A percentile compares a stretch with the other conserved stretches of the same genome.
Conservation (phyloP, 306 rosid species). For the Trichosanthes cucumerina region DNA sequence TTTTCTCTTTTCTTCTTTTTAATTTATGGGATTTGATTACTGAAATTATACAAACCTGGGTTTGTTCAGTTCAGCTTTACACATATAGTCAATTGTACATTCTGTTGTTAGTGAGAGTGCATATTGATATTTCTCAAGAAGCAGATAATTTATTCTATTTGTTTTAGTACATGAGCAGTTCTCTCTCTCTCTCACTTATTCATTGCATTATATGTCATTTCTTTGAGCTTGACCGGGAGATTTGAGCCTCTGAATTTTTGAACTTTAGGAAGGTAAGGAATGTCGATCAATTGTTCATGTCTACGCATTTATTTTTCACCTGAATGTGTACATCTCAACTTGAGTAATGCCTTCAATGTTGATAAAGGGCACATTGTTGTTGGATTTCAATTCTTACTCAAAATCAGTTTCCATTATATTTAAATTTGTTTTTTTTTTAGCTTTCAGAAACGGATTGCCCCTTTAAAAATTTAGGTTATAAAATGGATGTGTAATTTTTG, state of each 20-base stretch:
- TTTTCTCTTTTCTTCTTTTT: neutral
- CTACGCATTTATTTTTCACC: too few relatives aligned
- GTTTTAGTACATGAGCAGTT: neutral
- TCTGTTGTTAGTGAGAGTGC: slow-evolving; percentile 12
- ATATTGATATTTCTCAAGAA: neutral
- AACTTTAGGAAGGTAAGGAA: neutral
- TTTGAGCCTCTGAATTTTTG: too few relatives aligned
- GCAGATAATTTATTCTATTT: neutral
- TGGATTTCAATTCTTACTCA: too few relatives aligned
- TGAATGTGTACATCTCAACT: too few relatives aligned
- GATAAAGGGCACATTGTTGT: too few relatives aligned
- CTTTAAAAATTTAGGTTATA: too few relatives aligned
- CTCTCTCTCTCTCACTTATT: neutral
- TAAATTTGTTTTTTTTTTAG: too few relatives aligned
- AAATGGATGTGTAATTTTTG: too few relatives aligned
- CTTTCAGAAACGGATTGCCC: too few relatives aligned
- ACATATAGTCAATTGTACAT: slow-evolving; percentile 11
- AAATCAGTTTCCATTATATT: too few relatives aligned
- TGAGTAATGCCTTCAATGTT: too few relatives aligned
- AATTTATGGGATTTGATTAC: slow-evolving; percentile 24
- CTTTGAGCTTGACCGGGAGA: too few relatives aligned
- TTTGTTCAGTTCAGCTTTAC: slow-evolving; percentile 7
- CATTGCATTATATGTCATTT: neutral
- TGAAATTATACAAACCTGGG: slow-evolving; percentile 22
- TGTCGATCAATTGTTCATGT: neutral